phyloP scores from a whole-genome alignment of 768 basidiomycete species.

The Rickenella mellea region DNA sequence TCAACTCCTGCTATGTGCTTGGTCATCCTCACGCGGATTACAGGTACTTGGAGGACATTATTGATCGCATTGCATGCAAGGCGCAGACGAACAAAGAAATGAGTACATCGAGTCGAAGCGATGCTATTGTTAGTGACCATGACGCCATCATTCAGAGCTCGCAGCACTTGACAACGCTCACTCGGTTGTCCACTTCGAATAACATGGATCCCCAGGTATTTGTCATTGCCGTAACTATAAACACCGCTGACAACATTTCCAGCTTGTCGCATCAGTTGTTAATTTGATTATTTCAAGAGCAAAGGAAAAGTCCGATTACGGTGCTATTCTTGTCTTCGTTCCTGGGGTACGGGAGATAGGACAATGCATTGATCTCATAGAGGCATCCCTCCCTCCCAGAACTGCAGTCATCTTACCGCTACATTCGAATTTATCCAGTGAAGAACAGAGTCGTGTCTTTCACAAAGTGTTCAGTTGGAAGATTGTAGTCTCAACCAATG shows the following conservation, averaged over 20 bases:
- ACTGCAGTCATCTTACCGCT: slow-evolving; percentile 60
- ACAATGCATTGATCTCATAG: slow-evolving; percentile 60
- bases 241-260: too few relatives aligned
- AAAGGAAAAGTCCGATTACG: slow-evolving; percentile 33
- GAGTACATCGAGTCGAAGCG: too few relatives aligned
- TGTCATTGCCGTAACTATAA: too few relatives aligned
- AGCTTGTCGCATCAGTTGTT: slow-evolving; percentile 64
- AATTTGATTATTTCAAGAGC: slow-evolving; percentile 46
- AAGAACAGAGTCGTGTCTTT: slow-evolving; percentile 79
- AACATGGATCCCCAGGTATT: too few relatives aligned
- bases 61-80: slow-evolving; percentile 34
- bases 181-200: too few relatives aligned
- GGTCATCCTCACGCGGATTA: slow-evolving; percentile 3
- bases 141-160: too few relatives aligned
- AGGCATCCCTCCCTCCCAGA: slow-evolving; percentile 21
- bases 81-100: slow-evolving; percentile 26
- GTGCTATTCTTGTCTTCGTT: slow-evolving; percentile 79
- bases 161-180: too few relatives aligned
- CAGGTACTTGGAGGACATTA: slow-evolving; percentile 78
- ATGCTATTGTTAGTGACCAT: background rate
- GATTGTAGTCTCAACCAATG: slow-evolving; percentile 83
- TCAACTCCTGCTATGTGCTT: background rate
- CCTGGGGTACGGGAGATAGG: slow-evolving; percentile 87
- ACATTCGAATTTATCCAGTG: slow-evolving; percentile 80
- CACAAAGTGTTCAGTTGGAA: slow-evolving; percentile 58